phyloP scores from a whole-genome alignment of 306 rosid genomes.

The Oemleria cerasiformis region DNA sequence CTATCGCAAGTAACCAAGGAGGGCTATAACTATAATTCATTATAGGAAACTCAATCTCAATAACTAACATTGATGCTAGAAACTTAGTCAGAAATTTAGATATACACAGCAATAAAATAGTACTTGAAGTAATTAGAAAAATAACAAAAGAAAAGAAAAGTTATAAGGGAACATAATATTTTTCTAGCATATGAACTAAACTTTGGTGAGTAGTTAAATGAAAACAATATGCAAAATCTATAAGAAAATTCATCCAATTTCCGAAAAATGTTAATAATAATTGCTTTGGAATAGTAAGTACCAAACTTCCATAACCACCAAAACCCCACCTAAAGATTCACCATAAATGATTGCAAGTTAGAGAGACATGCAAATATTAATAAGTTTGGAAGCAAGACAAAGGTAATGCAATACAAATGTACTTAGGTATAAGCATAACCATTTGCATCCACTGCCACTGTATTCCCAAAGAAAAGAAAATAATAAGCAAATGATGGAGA shows the following conservation, averaged over 20 bases:
- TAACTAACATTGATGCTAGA: too few species aligned
- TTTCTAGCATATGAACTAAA: too few species aligned
- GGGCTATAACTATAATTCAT: too few species aligned
- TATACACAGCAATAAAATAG: too few species aligned
- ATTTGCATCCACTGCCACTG: slow-evolving; percentile 91
- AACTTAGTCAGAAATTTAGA: too few species aligned
- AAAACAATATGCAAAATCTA: slow-evolving; percentile 2
- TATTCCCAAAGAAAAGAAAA: slow-evolving; percentile 30
- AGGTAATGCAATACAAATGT: neutral
- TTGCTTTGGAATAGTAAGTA: slow-evolving; percentile 12
- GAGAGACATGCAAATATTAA: slow-evolving; percentile 16
- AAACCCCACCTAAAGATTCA: slow-evolving; percentile 81
- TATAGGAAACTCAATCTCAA: too few species aligned
- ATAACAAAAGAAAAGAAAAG: too few species aligned
- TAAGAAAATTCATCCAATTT: neutral
- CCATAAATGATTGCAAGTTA: slow-evolving; percentile 18
- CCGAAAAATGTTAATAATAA: neutral
- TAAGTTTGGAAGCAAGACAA: slow-evolving; percentile 10
- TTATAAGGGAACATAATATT: too few species aligned
- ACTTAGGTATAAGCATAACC: slow-evolving; percentile 94
- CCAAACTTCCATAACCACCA: slow-evolving; percentile 98
- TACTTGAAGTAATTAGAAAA: too few species aligned
- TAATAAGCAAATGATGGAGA: neutral
- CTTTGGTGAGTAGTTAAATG: too few species aligned
- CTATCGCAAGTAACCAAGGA: too few species aligned